Percentiles rank a stretch among this genome's conserved stretches.
These are phyloP conservation scores for Trichoderma atrobrunneum DNA, from an alignment of 2,329 filamentous ascomycete species.

Conservation along the genomic window DNA sequence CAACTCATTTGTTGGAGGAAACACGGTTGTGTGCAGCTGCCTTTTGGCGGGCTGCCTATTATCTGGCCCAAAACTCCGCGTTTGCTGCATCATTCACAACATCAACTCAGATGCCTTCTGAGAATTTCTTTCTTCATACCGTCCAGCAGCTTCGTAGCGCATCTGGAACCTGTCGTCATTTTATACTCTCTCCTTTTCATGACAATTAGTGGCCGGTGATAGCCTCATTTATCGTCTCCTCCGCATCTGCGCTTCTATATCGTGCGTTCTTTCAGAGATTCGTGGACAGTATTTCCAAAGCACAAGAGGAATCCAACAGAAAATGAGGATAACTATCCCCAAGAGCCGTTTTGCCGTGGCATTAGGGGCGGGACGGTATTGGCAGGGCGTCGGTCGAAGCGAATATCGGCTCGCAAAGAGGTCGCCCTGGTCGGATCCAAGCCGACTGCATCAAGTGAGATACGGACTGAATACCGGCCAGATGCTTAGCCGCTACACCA, in stretches of 20 bases:
- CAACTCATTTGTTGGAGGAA: background rate
- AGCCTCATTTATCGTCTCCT: no score
- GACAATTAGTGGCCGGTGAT: no score
- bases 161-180: no score
- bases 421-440: constrained; percentile 24
- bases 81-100: background rate
- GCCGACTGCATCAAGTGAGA: background rate
- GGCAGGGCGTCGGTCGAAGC: background rate
- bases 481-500: background rate
- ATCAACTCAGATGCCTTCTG: background rate
- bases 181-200: no score
- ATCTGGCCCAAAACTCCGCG: background rate
- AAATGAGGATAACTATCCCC: background rate
- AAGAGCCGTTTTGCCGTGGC: background rate
- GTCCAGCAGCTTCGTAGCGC: no score
- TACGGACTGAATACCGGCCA: background rate
- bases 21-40: background rate
- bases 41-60: background rate
- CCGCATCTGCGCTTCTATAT: background rate
- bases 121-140: no score
- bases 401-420: background rate
- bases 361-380: background rate
- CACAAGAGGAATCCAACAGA: background rate
- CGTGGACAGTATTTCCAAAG: background rate
- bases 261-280: background rate